Conservation (phyloP, 148 eudicot species). For the Chenopodium suecicum region DNA sequence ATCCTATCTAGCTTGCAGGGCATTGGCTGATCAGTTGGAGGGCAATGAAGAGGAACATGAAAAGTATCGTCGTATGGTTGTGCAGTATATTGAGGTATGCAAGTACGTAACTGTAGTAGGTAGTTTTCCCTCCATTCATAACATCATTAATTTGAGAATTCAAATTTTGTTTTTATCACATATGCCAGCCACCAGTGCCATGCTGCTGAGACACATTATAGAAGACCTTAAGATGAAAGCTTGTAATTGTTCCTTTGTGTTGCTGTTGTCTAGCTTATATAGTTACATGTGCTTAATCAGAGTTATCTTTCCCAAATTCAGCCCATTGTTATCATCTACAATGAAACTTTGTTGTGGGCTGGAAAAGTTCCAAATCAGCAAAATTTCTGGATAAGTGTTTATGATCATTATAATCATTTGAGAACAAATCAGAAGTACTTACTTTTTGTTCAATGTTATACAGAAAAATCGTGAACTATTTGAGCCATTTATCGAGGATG, state of each 20-base stretch:
- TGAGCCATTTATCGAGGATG: conserved; percentile 98
- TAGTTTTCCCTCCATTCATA: not conserved
- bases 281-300: not conserved
- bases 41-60: conserved; percentile 80
- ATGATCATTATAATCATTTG: not conserved
- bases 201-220: not conserved
- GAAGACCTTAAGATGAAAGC: not conserved
- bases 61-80: conserved; percentile 80
- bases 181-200: not conserved
- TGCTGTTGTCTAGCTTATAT: not conserved
- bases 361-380: not conserved
- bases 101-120: conserved; percentile 31
- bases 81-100: conserved; percentile 67
- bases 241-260: not conserved
- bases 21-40: conserved; percentile 89
- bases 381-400: not conserved
- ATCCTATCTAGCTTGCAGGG: conserved; percentile 54
- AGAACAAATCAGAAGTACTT: not conserved
- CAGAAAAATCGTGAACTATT: conserved; percentile 77
- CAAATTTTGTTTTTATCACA: not conserved
- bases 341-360: not conserved
- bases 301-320: not conserved
- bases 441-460: not conserved
- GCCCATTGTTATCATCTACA: not conserved
- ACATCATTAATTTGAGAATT: not conserved